phyloP scores from a whole-genome alignment of 768 basidiomycete genomes.

The Suillus paluster region DNA sequence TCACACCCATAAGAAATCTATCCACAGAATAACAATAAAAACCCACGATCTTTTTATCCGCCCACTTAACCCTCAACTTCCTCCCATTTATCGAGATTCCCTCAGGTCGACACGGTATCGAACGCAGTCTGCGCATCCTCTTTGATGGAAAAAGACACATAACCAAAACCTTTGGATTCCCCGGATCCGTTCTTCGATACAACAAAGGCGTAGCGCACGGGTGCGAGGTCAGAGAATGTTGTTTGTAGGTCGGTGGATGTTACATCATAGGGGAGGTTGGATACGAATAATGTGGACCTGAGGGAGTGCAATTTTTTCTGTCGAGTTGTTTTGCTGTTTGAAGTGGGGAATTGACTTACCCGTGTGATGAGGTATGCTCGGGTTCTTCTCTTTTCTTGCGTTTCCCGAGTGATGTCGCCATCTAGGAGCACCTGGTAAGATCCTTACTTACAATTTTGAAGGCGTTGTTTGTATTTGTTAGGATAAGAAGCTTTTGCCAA shows the following conservation, averaged over 20 bases:
- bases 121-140: conserved; percentile 86
- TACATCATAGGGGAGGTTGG: conserved; percentile 88
- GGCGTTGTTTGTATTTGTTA: conserved; percentile 7
- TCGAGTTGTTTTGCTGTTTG: not conserved
- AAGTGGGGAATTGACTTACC: conserved; percentile 18
- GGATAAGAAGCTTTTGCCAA: conserved; percentile 1
- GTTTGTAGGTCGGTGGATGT: conserved; percentile 92
- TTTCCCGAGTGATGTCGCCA: conserved; percentile 29
- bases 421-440: not conserved
- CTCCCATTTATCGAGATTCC: conserved; percentile 71
- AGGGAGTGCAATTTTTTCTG: conserved; percentile 3
- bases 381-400: conserved; percentile 31
- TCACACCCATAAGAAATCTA: not conserved
- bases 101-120: conserved; percentile 63
- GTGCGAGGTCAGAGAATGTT: conserved; percentile 94
- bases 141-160: conserved; percentile 87
- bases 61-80: conserved; percentile 78
- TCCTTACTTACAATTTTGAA: not conserved
- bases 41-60: conserved; percentile 68
- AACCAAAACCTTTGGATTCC: conserved; percentile 93
- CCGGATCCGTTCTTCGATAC: conserved; percentile 79
- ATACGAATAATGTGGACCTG: conserved; percentile 90
- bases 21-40: not conserved
- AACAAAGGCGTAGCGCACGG: conserved; percentile 92
- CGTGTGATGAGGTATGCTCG: conserved; percentile 15